Percentiles rank a stretch among this genome's conserved stretches.
Evolutionary conservation across 768 basidiomycete species (phyloP).

Genomic region (Leccinum olivaceopallidum): DNA sequence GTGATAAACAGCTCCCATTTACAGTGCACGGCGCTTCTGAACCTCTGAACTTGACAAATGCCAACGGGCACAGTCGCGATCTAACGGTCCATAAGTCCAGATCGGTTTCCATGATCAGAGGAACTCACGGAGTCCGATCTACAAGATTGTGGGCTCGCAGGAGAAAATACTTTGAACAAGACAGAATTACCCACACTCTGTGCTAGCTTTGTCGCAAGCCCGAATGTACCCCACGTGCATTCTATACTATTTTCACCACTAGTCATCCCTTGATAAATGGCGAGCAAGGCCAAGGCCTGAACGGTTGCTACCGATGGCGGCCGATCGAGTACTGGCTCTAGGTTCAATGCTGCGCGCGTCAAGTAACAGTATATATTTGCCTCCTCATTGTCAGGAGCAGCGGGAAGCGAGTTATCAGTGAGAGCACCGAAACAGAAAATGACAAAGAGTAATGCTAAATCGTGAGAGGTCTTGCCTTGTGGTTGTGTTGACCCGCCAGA

Average conservation of each 20-base stretch:
- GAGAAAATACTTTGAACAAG: background rate
- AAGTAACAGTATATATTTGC: constrained; percentile 59
- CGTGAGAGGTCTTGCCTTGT: constrained; percentile 46
- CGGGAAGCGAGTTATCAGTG: constrained; percentile 52
- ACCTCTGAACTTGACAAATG: constrained; percentile 59
- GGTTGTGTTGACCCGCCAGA: constrained; percentile 10
- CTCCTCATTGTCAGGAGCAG: constrained; percentile 51
- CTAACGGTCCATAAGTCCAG: constrained; percentile 36
- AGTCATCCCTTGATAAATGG: constrained; percentile 68
- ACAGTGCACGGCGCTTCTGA: constrained; percentile 67
- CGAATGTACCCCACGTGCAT: constrained; percentile 65
- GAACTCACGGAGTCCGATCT: constrained; percentile 70
- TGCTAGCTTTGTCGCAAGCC: constrained; percentile 62
- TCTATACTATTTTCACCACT: constrained; percentile 72
- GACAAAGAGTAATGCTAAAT: constrained; percentile 62
- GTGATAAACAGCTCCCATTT: constrained; percentile 78
- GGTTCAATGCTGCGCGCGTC: constrained; percentile 60
- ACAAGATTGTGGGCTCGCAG: constrained; percentile 5
- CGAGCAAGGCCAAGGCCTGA: constrained; percentile 60
- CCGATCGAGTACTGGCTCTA: constrained; percentile 69
- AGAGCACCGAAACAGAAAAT: constrained; percentile 64
- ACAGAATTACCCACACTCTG: constrained; percentile 55
- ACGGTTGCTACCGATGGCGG: constrained; percentile 73
- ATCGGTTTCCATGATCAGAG: constrained; percentile 2
- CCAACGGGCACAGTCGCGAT: constrained; percentile 75